phyloP scores from a whole-genome alignment of 164 flowering plant species.

The Vitis labrusca region DNA sequence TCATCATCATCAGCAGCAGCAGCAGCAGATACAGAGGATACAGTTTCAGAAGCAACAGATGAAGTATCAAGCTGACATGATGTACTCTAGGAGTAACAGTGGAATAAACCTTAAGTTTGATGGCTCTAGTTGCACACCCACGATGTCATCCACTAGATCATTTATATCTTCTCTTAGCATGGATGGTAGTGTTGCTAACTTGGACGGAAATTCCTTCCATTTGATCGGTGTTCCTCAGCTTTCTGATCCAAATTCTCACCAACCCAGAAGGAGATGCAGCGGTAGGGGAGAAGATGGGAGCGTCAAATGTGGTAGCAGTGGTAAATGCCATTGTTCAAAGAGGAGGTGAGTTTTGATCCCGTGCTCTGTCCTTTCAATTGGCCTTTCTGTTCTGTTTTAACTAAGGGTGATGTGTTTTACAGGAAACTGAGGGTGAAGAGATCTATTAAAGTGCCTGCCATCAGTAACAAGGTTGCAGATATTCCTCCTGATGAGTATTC shows the following conservation, averaged over 20 bases:
- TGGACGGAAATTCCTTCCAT: slow-evolving; percentile 70
- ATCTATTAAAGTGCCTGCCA: slow-evolving; percentile 6
- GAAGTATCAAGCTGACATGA: slow-evolving; percentile 73
- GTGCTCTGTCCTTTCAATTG: no score
- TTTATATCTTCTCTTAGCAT: slow-evolving; percentile 91
- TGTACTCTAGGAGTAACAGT: slow-evolving; percentile 60
- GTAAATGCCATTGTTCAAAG: slow-evolving; percentile 95
- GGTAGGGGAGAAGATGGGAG: slow-evolving; percentile 84
- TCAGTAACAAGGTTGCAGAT: slow-evolving; percentile 10
- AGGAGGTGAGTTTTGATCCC: slow-evolving; percentile 60
- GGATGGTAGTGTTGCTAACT: slow-evolving; percentile 88
- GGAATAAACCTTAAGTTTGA: slow-evolving; percentile 81
- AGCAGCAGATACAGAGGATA: neutral
- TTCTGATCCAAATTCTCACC: slow-evolving; percentile 56
- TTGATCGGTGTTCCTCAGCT: slow-evolving; percentile 62
- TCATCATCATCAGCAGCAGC: slow-evolving; percentile 14
- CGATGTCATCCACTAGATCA: slow-evolving; percentile 93
- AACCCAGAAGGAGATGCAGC: slow-evolving; percentile 73
- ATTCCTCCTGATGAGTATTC: slow-evolving; percentile 20
- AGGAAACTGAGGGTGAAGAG: slow-evolving; percentile 13
- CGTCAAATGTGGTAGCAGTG: slow-evolving; percentile 80
- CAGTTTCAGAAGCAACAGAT: slow-evolving; percentile 32
- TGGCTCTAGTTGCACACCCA: slow-evolving; percentile 76
- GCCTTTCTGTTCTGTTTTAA: no score
- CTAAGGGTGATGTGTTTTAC: neutral